Evolutionary conservation across 129 eudicot genomes (phyloP), one percentile per base, ranked within the genome.

Genomic region (Helichrysum umbraculigerum): DNA sequence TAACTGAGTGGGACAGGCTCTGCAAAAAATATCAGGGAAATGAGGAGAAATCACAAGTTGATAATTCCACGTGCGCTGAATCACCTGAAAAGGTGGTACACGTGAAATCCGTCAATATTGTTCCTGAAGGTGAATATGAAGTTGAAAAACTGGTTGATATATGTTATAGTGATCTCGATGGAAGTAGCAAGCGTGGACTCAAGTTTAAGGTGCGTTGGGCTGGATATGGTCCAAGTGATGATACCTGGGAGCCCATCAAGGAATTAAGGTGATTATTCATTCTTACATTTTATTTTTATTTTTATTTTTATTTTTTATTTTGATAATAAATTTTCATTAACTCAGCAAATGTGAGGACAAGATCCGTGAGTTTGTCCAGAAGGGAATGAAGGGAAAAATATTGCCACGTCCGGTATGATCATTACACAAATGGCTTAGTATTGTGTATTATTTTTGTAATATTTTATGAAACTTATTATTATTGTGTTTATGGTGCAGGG

Each of bases 1-100:
- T 87, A 74, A 90, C 72, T 80, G 96, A 90, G 68, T 90, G 96
- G 96, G 82, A 87, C 78, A 72, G 73, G 64, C 86, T 90, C 54
- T 90, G 92, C 73, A 78, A 78, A 76, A 59, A 75, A 34, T 85
- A 81, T 70, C 57, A 52, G 9, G 79, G 15, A 34, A 75, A 61
- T n/a, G 82, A 74, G 73, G 78, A 62, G 69, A 56, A 67, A 63
- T 39, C 34, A 9, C 65, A 47, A n/a, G 61, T 12, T 66, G 58
- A 58, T 32, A 34, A 59, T 20, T 34, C 61, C 84, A 28, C 29
- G 67, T 0, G 11, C 67, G 6, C 30, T 58, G 66, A 65, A 79
- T 78, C 72, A 73, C 76, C 77, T 73, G 79, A 82, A 35, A 70
- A 69, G 71, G 66, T 67, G 61, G 69, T 3, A 33, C 16, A 52